Conservation (phyloP, 1,139 yeast genomes). For the Yamadazyma taylorii region DNA sequence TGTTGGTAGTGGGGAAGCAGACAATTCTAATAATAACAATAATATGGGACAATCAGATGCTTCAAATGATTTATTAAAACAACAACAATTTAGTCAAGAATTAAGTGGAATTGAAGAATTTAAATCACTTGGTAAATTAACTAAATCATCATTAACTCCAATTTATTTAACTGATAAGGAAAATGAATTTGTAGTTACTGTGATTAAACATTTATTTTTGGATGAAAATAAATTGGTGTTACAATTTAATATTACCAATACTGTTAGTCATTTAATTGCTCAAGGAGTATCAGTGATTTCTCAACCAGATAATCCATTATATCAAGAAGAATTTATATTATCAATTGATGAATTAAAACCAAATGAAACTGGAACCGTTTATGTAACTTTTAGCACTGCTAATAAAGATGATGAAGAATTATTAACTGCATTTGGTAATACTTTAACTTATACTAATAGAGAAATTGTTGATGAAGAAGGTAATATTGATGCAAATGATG, state of each 20-base stretch:
- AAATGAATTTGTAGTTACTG: constrained; percentile 88
- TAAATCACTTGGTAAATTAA: constrained; percentile 66
- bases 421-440: constrained; percentile 63
- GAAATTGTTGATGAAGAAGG: constrained; percentile 79
- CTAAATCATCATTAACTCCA: constrained; percentile 64
- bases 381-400: constrained; percentile 73
- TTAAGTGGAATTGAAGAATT: constrained; percentile 70
- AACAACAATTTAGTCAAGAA: constrained; percentile 67
- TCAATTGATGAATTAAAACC: constrained; percentile 76
- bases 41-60: constrained; percentile 3
- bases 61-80: constrained; percentile 48
- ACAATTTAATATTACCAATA: constrained; percentile 83
- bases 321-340: constrained; percentile 70
- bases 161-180: constrained; percentile 85
- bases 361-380: constrained; percentile 69
- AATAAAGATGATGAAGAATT: constrained; percentile 37
- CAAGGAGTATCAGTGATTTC: constrained; percentile 78
- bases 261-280: constrained; percentile 73
- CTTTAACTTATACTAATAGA: constrained; percentile 72
- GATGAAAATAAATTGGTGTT: constrained; percentile 70
- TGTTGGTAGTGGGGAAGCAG: constrained; percentile 11
- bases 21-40: constrained; percentile 5
- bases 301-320: constrained; percentile 60
- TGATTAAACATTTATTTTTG: constrained; percentile 75
- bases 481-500: constrained; percentile 66